Base-by-base conservation (phyloP, 2,329 filamentous ascomycete genomes). In the Beauveria medogensis region DNA sequence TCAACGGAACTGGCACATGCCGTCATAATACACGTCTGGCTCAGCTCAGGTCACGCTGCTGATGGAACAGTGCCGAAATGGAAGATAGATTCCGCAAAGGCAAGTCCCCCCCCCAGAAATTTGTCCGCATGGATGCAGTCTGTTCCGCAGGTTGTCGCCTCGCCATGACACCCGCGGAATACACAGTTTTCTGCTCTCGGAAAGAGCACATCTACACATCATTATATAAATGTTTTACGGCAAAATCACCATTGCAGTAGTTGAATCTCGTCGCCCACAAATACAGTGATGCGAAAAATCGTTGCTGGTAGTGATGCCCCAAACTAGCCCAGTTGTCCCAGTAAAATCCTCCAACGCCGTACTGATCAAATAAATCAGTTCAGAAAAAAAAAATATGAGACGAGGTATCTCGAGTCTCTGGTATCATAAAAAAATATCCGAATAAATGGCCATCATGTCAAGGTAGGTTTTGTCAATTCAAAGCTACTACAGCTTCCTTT, bases 401-500 rank as follows among this genome's bases (percentile, higher is more conserved):
- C 50, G 28, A 47, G 57, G 14, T 22, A 46, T 46, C 18, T 28
- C 41, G 16, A 58, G 57, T 60, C 50, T 60, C 57, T 24, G 57
- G 57, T 60, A 60, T 60, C 57, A 60, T 54, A 59, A 46, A 3
- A 47, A 26, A 47, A 26, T 43, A 37, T 37, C 34, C 57, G 41
- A 60, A 51, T 57, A 22, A 59, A 54, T 47, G 57, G 57, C 57
- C 57, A 48, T 60, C 57, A 60, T 54, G 41, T 54, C 50, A 60
- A 61, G 44, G 59, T 51, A 61, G 59, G 16, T 34, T 56, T 51
- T 55, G 52, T 61, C 59, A 61, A 61, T 61, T 61, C 59, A 61
- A 60, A 59, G 57, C 57, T 60, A 60, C 57, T 60, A 60, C 37
- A 53, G 50, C 50, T 60, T 54, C 57, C 50, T 60, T 52, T 41